Conservation (phyloP, 2,329 filamentous ascomycete species). For the Pseudogymnoascus sp. region DNA sequence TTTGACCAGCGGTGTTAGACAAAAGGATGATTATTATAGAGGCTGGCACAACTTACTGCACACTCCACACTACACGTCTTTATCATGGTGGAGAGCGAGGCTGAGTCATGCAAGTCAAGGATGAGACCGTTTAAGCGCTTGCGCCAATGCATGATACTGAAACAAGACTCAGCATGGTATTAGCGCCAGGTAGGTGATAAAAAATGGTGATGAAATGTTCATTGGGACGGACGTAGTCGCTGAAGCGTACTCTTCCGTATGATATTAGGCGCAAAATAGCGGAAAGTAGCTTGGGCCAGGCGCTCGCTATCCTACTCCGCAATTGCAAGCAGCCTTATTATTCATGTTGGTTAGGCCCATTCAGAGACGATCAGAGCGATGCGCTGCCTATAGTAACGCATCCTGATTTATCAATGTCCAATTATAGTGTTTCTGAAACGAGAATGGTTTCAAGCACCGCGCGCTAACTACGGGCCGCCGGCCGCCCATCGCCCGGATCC, state of each 20-base stretch:
- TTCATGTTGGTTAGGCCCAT: not conserved
- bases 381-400: not conserved
- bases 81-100: not conserved
- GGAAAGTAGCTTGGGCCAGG: not conserved
- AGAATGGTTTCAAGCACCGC: not conserved
- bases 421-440: not conserved
- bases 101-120: not conserved
- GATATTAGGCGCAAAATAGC: not conserved
- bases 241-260: not conserved
- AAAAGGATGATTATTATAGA: not conserved
- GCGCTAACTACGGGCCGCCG: not conserved
- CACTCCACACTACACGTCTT: not conserved
- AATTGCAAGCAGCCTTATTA: not conserved
- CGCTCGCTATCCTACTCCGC: not conserved
- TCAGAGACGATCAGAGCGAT: not conserved
- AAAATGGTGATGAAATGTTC: not conserved
- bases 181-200: not conserved
- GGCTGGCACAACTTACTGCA: not conserved
- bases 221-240: not conserved
- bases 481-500: not conserved
- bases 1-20: not conserved
- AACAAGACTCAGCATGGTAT: not conserved
- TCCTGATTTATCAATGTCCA: not conserved
- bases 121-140: not conserved
- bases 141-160: not conserved